Evolutionary conservation across 2,329 filamentous ascomycete genomes (phyloP).

Genomic region (Thielaviopsis musarum): DNA sequence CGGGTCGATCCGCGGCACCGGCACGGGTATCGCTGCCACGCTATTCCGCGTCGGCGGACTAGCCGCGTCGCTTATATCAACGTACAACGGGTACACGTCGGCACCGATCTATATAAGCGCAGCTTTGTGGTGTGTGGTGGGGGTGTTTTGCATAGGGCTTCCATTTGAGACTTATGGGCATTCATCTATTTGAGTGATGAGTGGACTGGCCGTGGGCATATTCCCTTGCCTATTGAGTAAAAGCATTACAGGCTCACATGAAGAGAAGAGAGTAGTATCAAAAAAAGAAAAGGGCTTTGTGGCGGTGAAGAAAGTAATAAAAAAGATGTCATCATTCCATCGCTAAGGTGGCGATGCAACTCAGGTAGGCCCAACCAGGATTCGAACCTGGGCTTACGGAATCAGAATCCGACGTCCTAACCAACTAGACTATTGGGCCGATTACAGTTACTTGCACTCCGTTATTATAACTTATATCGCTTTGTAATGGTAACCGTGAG

Average conservation of each 20-base stretch:
- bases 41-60: slow-evolving; percentile 23
- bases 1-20: slow-evolving; percentile 35
- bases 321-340: too few species aligned
- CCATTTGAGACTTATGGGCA: slow-evolving; percentile 28
- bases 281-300: too few species aligned
- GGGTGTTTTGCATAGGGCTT: slow-evolving; percentile 24
- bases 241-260: neutral
- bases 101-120: slow-evolving; percentile 29
- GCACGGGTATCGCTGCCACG: slow-evolving; percentile 28
- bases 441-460: neutral
- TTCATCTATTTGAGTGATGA: slow-evolving; percentile 13
- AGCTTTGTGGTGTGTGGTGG: slow-evolving; percentile 26
- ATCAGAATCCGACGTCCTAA: too few species aligned
- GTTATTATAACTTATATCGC: too few species aligned
- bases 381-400: slow-evolving; percentile 12
- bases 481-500: too few species aligned
- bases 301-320: too few species aligned
- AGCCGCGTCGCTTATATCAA: slow-evolving; percentile 25
- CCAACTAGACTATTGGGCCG: slow-evolving; percentile 11
- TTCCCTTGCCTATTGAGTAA: neutral
- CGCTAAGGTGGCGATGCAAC: too few species aligned
- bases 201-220: too few species aligned
- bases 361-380: slow-evolving; percentile 10
- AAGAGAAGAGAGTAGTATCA: too few species aligned
- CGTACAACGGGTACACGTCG: slow-evolving; percentile 25